phyloP scores from a whole-genome alignment of 495 filamentous ascomycete species.

The Daldinia caldariorum region DNA sequence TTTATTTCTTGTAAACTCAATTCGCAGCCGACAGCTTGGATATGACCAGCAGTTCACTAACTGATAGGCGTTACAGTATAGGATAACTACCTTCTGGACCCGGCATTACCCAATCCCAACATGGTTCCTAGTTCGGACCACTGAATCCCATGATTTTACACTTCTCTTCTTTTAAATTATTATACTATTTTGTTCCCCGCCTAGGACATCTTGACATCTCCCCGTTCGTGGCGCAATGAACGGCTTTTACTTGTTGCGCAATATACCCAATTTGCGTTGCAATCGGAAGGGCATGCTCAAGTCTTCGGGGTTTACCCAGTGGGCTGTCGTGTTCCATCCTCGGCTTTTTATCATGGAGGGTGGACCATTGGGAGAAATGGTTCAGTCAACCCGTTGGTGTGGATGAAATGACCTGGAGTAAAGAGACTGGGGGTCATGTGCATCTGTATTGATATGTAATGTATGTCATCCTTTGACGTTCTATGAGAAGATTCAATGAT shows the following conservation, averaged over 20 bases:
- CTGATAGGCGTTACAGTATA: constrained; percentile 35
- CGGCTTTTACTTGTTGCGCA: constrained; percentile 24
- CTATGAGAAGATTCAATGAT: constrained; percentile 30
- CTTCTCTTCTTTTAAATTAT: constrained; percentile 22
- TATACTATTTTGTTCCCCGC: constrained; percentile 26
- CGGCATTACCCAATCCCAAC: constrained; percentile 15
- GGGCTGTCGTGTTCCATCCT: constrained; percentile 16
- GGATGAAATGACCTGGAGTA: constrained; percentile 31
- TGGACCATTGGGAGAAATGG: constrained; percentile 21
- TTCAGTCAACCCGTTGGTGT: constrained; percentile 26
- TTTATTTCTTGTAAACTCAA: background rate
- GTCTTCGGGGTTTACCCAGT: constrained; percentile 20
- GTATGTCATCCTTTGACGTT: constrained; percentile 22
- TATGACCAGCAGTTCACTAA: constrained; percentile 18
- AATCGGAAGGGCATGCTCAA: constrained; percentile 28
- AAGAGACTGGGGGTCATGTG: constrained; percentile 30
- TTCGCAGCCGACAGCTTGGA: background rate
- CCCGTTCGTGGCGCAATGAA: constrained; percentile 18
- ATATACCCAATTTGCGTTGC: constrained; percentile 44
- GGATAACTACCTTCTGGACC: constrained; percentile 29
- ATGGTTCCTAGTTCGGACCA: constrained; percentile 14
- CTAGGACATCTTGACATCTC: constrained; percentile 10
- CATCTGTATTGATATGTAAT: constrained; percentile 44
- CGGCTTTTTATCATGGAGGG: constrained; percentile 21
- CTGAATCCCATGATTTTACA: constrained; percentile 10